Evolutionary conservation across 1,139 yeast genomes (phyloP).

Genomic region (Magnusiomyces ingens): DNA sequence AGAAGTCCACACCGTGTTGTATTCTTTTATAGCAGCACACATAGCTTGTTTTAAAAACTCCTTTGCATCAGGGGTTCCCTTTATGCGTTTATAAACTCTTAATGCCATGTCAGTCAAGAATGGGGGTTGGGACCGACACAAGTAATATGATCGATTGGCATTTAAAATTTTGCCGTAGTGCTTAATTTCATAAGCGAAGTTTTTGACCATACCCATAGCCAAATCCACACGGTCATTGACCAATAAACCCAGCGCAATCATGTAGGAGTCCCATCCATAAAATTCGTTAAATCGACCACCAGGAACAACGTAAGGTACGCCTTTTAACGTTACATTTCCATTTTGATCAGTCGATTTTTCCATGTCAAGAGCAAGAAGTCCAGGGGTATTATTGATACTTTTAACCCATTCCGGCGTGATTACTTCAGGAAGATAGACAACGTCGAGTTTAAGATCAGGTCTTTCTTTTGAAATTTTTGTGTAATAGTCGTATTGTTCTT

Average conservation of each 20-base stretch:
- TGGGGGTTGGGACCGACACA: constrained; percentile 97
- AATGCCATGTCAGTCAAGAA: constrained; percentile 90
- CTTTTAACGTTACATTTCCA: constrained; percentile 42
- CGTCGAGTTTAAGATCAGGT: constrained; percentile 62
- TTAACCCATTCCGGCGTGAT: constrained; percentile 66
- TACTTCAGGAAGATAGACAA: constrained; percentile 55
- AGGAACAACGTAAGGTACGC: constrained; percentile 89
- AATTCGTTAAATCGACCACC: constrained; percentile 96
- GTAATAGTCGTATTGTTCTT: constrained; percentile 71
- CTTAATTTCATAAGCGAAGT: constrained; percentile 82
- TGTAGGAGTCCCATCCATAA: constrained; percentile 97
- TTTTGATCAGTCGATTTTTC: constrained; percentile 38
- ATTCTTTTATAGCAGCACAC: constrained; percentile 80
- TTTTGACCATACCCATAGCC: constrained; percentile 88
- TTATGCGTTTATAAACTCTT: constrained; percentile 56
- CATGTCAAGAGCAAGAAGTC: constrained; percentile 77
- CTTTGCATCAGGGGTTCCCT: constrained; percentile 36
- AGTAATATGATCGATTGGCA: constrained; percentile 88
- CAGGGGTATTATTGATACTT: constrained; percentile 78
- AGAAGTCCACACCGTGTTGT: constrained; percentile 70
- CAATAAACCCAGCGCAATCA: constrained; percentile 80
- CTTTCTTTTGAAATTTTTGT: constrained; percentile 44
- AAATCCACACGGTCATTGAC: constrained; percentile 59
- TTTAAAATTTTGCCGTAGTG: constrained; percentile 90
- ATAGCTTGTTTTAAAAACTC: constrained; percentile 61